Evolutionary conservation across 495 filamentous ascomycete species (phyloP), one percentile per base, ranked within the genome.

Genomic region (Penicilliopsis zonata): DNA sequence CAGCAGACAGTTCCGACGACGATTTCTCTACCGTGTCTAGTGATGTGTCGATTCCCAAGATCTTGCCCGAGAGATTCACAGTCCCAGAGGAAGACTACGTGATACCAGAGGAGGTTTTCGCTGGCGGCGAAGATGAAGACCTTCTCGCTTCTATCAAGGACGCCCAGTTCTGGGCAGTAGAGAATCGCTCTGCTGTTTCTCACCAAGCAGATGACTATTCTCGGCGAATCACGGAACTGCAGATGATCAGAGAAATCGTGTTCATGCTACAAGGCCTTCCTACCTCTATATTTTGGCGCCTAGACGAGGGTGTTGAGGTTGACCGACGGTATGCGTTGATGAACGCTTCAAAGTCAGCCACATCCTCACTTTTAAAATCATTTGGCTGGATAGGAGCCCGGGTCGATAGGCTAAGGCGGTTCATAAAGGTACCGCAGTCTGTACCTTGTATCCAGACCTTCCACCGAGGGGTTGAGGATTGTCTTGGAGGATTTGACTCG

Each of bases 201-300:
- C 37, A 46, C 34, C 34, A 44, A 38, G 52, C 38, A 41, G 51
- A 40, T 42, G 38, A 41, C 28, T 57, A 33, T 37, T 62, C 42
- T 57, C 71, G 43, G 51, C 53, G 58, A 2, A 55, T 92, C 20
- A 76, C 82, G 0, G 86, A 90, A 44, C 57, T 81, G 2, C 80
- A 88, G 34, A 50, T 75, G 3, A 60, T 87, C 19, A 76, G 87
- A 25, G 87, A 96, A 41, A 64, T 73, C 1, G 59, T 93, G 1
- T 87, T 82, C 41, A 88, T 94, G 85, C 69, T 96, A 1, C 67
- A 72, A 19, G 86, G 85, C 0, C 57, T 93, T 13, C 72, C 77
- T 21, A 92, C 82, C 1, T 77, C 72, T 13, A 50, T 94, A 4
- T 93, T 82, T 35, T 43, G 43, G 47, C 49, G 49, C 5, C 29